A percentile compares a stretch with the other conserved stretches of the same genome.
Conservation (phyloP, 345 rosid species). For the Laguncularia racemosa region DNA sequence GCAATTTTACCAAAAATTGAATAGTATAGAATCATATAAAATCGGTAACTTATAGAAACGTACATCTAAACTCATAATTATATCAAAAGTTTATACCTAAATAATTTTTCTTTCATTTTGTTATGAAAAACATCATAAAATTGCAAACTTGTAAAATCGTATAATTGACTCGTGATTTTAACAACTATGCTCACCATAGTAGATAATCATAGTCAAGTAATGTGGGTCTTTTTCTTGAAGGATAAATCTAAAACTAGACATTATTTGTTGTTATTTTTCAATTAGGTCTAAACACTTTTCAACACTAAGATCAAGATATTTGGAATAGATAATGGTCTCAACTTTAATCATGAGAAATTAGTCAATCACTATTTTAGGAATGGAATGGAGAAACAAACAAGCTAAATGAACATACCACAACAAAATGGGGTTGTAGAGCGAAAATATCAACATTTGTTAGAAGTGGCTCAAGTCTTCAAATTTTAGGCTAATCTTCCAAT, state of each 20-base stretch:
- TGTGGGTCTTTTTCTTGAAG: not conserved
- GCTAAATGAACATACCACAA: not conserved
- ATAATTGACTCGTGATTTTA: no score
- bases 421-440: not conserved
- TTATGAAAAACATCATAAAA: no score
- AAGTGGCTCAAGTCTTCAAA: not conserved
- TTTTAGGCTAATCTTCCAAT: not conserved
- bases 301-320: not conserved
- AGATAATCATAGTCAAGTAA: constrained; percentile 1
- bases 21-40: no score
- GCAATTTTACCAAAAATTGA: no score
- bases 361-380: not conserved
- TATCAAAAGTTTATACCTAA: no score
- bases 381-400: not conserved
- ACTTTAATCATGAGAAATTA: no score
- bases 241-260: not conserved
- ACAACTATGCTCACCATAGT: no score
- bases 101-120: no score
- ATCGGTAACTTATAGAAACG: no score
- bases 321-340: not conserved
- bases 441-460: constrained; percentile 3
- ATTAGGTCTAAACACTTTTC: not conserved
- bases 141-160: no score
- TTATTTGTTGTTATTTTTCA: not conserved
- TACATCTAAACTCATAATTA: no score